Conservation (phyloP, 441 rosid species). For the Breynia disticha region DNA sequence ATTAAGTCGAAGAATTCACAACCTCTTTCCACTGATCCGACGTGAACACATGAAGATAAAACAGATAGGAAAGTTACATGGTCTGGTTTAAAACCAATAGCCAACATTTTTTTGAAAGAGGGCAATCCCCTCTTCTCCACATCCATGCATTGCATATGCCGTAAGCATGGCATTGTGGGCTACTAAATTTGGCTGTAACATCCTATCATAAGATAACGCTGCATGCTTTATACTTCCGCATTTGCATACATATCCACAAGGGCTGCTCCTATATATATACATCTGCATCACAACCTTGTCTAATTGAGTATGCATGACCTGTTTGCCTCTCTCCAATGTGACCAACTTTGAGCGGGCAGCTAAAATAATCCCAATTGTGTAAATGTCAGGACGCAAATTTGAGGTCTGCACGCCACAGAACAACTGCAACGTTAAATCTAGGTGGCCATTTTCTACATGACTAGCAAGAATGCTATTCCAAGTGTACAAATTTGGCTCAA, state of each 20-base stretch:
- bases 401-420: conserved; percentile 14
- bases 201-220: conserved; percentile 17
- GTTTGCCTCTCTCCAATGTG: conserved; percentile 21
- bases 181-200: conserved; percentile 35
- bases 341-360: conserved; percentile 21
- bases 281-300: conserved; percentile 11
- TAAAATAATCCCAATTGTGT: conserved; percentile 20
- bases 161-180: conserved; percentile 61
- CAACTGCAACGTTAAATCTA: conserved; percentile 27
- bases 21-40: conserved; percentile 57
- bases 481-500: conserved; percentile 42
- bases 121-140: conserved; percentile 53
- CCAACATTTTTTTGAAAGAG: conserved; percentile 43
- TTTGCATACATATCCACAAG: conserved; percentile 75
- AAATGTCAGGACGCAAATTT: conserved; percentile 16
- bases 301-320: conserved; percentile 19
- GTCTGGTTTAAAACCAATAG: conserved; percentile 45
- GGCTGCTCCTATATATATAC: conserved; percentile 21
- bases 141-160: conserved; percentile 73
- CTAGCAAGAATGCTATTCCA: conserved; percentile 61
- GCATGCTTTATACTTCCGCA: conserved; percentile 67
- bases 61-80: conserved; percentile 66
- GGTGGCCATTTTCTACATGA: conserved; percentile 36
- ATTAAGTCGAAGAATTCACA: conserved; percentile 49
- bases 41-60: conserved; percentile 71